Evolutionary conservation across 768 basidiomycete genomes (phyloP).

Genomic region (Auriscalpium orientale): DNA sequence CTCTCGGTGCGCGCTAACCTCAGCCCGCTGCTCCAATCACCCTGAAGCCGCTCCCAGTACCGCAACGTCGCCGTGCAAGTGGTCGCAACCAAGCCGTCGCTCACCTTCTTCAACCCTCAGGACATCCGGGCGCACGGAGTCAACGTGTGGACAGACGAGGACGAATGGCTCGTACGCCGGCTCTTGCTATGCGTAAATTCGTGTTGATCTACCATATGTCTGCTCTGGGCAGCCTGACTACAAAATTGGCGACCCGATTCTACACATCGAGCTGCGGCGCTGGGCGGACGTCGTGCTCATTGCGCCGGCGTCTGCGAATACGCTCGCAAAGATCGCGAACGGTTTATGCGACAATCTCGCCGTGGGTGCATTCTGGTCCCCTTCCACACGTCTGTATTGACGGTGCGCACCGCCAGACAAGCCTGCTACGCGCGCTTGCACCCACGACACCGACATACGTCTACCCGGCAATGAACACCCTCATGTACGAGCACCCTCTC

Average conservation of each 20-base stretch:
- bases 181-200: neutral
- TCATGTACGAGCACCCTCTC: conserved; percentile 94
- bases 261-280: conserved; percentile 88
- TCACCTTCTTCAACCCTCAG: conserved; percentile 63
- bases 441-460: conserved; percentile 82
- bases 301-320: conserved; percentile 96
- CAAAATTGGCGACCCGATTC: conserved; percentile 81
- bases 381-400: too few species aligned
- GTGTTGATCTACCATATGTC: neutral
- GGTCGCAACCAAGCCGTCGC: conserved; percentile 69
- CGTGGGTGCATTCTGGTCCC: conserved; percentile 34
- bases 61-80: conserved; percentile 72
- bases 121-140: conserved; percentile 46
- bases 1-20: conserved; percentile 41
- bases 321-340: conserved; percentile 84
- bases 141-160: conserved; percentile 80
- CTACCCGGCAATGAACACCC: conserved; percentile 98
- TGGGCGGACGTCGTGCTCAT: conserved; percentile 97
- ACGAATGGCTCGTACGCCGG: conserved; percentile 82
- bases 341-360: conserved; percentile 88
- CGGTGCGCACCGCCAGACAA: conserved; percentile 37
- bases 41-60: conserved; percentile 40
- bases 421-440: conserved; percentile 76
- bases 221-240: conserved; percentile 46
- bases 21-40: neutral